phyloP scores from a whole-genome alignment of 2,329 filamentous ascomycete species.

The Ceratocystis albifundus region DNA sequence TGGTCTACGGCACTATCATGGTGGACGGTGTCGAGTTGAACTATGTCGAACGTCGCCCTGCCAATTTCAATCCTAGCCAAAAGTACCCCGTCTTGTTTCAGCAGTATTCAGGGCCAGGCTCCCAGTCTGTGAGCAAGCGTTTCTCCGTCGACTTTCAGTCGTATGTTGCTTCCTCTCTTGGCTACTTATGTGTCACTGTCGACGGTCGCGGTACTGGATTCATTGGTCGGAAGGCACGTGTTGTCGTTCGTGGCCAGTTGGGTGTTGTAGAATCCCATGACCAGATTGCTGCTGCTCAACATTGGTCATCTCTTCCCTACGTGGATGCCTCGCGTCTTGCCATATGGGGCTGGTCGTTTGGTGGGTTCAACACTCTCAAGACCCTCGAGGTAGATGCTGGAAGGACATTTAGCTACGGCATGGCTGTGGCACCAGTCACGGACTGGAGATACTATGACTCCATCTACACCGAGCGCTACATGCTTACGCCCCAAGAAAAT shows the following conservation, averaged over 20 bases:
- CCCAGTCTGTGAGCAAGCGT: conserved; percentile 68
- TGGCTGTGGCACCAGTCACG: conserved; percentile 97
- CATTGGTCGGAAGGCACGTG: conserved; percentile 72
- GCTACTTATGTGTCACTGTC: conserved; percentile 89
- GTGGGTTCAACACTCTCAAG: conserved; percentile 90
- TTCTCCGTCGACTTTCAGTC: conserved; percentile 84
- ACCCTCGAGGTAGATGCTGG: conserved; percentile 86
- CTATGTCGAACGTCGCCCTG: conserved; percentile 73
- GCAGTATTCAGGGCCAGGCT: conserved; percentile 90
- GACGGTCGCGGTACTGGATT: conserved; percentile 89
- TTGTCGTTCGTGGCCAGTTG: conserved; percentile 69
- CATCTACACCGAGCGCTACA: conserved; percentile 92
- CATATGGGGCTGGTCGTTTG: conserved; percentile 98
- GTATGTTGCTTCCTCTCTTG: conserved; percentile 72
- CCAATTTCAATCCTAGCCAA: conserved; percentile 72
- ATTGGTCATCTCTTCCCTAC: conserved; percentile 70
- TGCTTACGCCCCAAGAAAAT: conserved; percentile 87
- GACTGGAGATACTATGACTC: conserved; percentile 95
- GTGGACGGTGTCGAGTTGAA: conserved; percentile 63
- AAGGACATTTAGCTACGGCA: conserved; percentile 84
- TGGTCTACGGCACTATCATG: conserved; percentile 74
- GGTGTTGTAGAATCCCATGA: conserved; percentile 77
- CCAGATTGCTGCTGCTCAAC: conserved; percentile 80
- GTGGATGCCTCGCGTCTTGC: conserved; percentile 72
- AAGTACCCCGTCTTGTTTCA: conserved; percentile 91